Conservation (phyloP, 805 yeast genomes). For the Hanseniaspora singularis region DNA sequence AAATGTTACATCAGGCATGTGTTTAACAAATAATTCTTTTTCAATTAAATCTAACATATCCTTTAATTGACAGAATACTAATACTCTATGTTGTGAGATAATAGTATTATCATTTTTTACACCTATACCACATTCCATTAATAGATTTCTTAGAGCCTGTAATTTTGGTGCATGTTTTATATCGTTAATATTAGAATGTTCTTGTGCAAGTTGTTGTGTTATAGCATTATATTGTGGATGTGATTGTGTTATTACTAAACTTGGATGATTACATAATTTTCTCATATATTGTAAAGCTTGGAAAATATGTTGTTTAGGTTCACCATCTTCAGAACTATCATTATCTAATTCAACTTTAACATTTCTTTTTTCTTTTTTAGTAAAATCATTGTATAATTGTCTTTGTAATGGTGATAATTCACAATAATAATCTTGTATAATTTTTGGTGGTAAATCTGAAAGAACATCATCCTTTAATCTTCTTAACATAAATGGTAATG, state of each 20-base stretch:
- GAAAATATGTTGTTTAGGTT: conserved; percentile 80
- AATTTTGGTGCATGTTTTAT: conserved; percentile 86
- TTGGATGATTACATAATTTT: conserved; percentile 92
- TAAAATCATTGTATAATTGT: conserved; percentile 78
- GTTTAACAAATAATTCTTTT: conserved; percentile 65
- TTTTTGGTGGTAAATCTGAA: conserved; percentile 93
- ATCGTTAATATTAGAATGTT: conserved; percentile 51
- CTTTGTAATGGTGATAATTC: conserved; percentile 85
- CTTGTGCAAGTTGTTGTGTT: conserved; percentile 44
- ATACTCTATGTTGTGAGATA: conserved; percentile 88
- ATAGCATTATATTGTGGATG: conserved; percentile 76
- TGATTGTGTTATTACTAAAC: conserved; percentile 65
- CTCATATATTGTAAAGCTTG: conserved; percentile 97
- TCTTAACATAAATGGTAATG: conserved; percentile 88
- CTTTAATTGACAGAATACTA: conserved; percentile 89
- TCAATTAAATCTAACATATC: conserved; percentile 98
- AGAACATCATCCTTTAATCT: conserved; percentile 92
- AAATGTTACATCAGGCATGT: conserved; percentile 83
- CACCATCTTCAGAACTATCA: conserved; percentile 29
- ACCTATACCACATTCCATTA: conserved; percentile 84
- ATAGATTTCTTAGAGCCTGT: conserved; percentile 62
- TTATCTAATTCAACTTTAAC: conserved; percentile 58
- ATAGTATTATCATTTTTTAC: conserved; percentile 37
- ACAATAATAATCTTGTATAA: conserved; percentile 95
- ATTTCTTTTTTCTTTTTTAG: conserved; percentile 63